Conservation (phyloP, 73 alveolate genomes). For the Paramecium biaurelia region DNA sequence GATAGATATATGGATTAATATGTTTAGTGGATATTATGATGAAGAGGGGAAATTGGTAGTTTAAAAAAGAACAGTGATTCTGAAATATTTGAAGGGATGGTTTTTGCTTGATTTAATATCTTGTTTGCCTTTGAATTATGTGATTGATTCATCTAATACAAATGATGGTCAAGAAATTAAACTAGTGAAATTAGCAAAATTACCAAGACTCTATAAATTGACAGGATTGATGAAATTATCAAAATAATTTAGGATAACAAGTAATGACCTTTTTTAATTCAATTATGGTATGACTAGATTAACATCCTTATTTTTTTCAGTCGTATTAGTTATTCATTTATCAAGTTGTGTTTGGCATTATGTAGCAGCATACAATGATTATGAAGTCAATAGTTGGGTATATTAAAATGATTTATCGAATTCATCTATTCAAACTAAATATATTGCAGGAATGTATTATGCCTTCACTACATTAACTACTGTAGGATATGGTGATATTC, state of each 20-base stretch:
- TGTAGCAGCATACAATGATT: slow-evolving; percentile 78
- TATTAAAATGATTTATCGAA: slow-evolving; percentile 65
- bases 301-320: slow-evolving; percentile 52
- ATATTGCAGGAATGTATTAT: slow-evolving; percentile 74
- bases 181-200: slow-evolving; percentile 65
- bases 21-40: slow-evolving; percentile 80
- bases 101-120: slow-evolving; percentile 78
- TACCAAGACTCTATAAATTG: slow-evolving; percentile 75
- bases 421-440: slow-evolving; percentile 52
- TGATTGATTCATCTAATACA: slow-evolving; percentile 43
- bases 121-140: slow-evolving; percentile 75
- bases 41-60: slow-evolving; percentile 75
- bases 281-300: slow-evolving; percentile 73
- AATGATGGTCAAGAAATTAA: slow-evolving; percentile 36
- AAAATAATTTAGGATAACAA: neutral
- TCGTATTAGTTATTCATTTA: slow-evolving; percentile 74
- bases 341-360: slow-evolving; percentile 86
- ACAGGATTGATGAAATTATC: slow-evolving; percentile 64
- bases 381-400: slow-evolving; percentile 83
- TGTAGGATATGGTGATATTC: slow-evolving; percentile 83
- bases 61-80: slow-evolving; percentile 50
- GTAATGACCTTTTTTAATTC: slow-evolving; percentile 63
- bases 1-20: slow-evolving; percentile 73
- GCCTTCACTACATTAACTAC: slow-evolving; percentile 76
- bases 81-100: slow-evolving; percentile 76